These are phyloP conservation scores for Alternaria triticimaculans DNA, from an alignment of 2,329 filamentous ascomycete genomes.

Conservation along the genomic window DNA sequence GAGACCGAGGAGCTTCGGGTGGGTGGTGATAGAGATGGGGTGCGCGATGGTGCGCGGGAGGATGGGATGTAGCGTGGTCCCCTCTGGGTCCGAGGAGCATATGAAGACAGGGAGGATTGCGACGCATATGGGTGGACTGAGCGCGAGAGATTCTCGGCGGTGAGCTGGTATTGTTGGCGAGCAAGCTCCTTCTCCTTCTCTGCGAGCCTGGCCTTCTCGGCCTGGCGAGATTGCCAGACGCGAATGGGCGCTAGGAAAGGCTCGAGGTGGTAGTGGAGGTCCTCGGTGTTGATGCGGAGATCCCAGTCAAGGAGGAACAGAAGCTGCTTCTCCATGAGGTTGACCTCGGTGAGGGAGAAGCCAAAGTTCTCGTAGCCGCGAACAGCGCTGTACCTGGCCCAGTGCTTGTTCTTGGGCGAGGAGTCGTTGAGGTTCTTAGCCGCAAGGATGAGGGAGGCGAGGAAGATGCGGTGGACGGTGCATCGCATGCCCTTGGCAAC, in stretches of 20 bases:
- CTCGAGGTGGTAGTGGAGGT: conserved; percentile 87
- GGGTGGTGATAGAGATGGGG: conserved; percentile 58
- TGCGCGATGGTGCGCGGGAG: conserved; percentile 52
- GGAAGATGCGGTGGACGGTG: conserved; percentile 96
- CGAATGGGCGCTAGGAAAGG: conserved; percentile 88
- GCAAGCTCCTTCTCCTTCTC: conserved; percentile 52
- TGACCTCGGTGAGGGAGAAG: conserved; percentile 94
- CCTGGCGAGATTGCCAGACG: conserved; percentile 59
- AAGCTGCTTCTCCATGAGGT: conserved; percentile 99
- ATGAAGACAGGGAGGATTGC: conserved; percentile 41
- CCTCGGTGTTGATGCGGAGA: conserved; percentile 80
- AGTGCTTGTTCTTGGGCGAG: conserved; percentile 99
- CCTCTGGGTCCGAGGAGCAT: conserved; percentile 35
- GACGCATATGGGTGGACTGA: conserved; percentile 46
- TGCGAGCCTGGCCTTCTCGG: conserved; percentile 60
- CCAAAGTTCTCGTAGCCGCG: conserved; percentile 77
- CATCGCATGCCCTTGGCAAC: conserved; percentile 96
- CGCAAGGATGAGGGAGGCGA: conserved; percentile 81
- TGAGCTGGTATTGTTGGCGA: conserved; percentile 48
- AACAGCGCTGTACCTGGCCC: conserved; percentile 90
- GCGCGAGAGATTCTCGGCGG: conserved; percentile 49
- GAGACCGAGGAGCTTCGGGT: conserved; percentile 50
- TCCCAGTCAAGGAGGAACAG: conserved; percentile 96
- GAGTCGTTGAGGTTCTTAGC: conserved; percentile 99
- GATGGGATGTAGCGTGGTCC: conserved; percentile 38